phyloP scores from a whole-genome alignment of 805 yeast genomes.

The Cyberlindnera mycetangii region DNA sequence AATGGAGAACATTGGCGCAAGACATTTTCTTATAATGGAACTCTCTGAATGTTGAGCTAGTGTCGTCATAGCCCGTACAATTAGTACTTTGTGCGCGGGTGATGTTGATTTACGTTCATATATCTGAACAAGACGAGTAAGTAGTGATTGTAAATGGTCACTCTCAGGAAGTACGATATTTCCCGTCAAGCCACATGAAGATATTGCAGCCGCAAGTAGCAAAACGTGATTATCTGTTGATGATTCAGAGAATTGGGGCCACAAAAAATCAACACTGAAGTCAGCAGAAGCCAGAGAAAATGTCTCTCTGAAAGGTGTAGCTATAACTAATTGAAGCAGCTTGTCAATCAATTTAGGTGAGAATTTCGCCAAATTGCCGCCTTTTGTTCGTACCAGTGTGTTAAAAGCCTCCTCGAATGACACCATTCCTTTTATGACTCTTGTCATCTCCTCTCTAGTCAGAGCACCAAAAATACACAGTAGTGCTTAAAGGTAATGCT shows the following conservation, averaged over 20 bases:
- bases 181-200: neutral
- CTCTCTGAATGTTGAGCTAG: slow-evolving; percentile 3
- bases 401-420: neutral
- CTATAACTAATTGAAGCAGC: neutral
- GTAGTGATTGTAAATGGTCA: slow-evolving; percentile 7
- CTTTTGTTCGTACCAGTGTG: neutral
- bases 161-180: neutral
- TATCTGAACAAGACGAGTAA: slow-evolving; percentile 20
- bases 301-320: neutral
- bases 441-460: neutral
- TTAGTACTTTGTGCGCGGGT: neutral
- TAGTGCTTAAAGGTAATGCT: no score
- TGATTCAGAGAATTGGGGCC: slow-evolving; percentile 3
- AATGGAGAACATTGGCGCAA: slow-evolving; percentile 22
- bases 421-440: neutral
- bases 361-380: slow-evolving; percentile 2
- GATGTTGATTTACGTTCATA: slow-evolving; percentile 11
- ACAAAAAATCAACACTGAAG: neutral
- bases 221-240: slow-evolving; percentile 14
- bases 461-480: no score
- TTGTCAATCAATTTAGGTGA: slow-evolving; percentile 5
- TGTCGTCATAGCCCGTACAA: slow-evolving; percentile 5
- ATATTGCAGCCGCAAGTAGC: neutral
- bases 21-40: neutral
- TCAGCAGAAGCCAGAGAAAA: neutral